phyloP scores from a whole-genome alignment of 2,329 filamentous ascomycete species.

The Pyrenochaeta sp. region DNA sequence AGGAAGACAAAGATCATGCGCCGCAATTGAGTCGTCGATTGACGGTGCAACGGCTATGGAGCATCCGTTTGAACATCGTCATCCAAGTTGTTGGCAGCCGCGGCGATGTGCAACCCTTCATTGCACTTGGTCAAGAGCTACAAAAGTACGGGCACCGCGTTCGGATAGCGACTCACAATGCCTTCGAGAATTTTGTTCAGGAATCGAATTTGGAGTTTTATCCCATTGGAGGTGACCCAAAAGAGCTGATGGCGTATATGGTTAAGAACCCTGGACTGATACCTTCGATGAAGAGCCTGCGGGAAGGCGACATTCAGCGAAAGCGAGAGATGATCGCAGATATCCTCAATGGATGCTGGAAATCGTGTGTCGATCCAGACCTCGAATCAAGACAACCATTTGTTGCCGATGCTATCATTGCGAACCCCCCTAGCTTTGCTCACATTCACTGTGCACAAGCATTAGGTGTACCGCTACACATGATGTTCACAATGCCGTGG shows the following conservation, averaged over 20 bases:
- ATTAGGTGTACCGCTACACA: slow-evolving; percentile 74
- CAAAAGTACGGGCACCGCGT: slow-evolving; percentile 42
- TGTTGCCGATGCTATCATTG: slow-evolving; percentile 80
- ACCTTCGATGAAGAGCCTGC: slow-evolving; percentile 31
- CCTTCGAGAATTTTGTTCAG: slow-evolving; percentile 23
- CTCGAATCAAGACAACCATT: slow-evolving; percentile 64
- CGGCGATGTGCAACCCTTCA: slow-evolving; percentile 67
- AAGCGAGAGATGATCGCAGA: slow-evolving; percentile 33
- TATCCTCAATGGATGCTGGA: slow-evolving; percentile 39
- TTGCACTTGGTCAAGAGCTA: slow-evolving; percentile 63
- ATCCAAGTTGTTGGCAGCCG: slow-evolving; percentile 64
- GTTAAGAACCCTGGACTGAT: slow-evolving; percentile 57
- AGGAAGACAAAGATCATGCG: slow-evolving; percentile 7
- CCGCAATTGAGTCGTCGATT: slow-evolving; percentile 5
- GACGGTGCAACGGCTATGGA: slow-evolving; percentile 3
- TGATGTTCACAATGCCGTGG: slow-evolving; percentile 74
- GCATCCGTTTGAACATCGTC: slow-evolving; percentile 58
- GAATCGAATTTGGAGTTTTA: slow-evolving; percentile 47
- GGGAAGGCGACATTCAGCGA: slow-evolving; percentile 44
- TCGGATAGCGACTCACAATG: slow-evolving; percentile 36
- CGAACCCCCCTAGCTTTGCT: slow-evolving; percentile 79
- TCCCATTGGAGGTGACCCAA: slow-evolving; percentile 42
- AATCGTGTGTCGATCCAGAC: slow-evolving; percentile 45
- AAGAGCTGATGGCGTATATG: slow-evolving; percentile 60
- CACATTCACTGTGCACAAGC: slow-evolving; percentile 78